Evolutionary conservation across 1,284 basidiomycete species (phyloP).

Genomic region (Malassezia caprae): DNA sequence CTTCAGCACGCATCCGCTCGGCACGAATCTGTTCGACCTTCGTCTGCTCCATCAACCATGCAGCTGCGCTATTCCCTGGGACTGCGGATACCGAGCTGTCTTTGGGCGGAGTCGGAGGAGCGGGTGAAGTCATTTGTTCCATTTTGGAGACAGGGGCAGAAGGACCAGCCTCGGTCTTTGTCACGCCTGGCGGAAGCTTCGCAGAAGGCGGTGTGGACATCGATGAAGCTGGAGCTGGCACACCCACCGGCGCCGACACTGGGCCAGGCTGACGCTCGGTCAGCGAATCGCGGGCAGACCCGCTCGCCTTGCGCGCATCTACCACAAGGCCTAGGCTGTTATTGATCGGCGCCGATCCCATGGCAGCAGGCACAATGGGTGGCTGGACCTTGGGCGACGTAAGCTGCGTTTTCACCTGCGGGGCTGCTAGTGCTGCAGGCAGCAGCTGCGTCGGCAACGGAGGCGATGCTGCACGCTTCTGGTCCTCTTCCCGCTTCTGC

Average conservation of each 20-base stretch:
- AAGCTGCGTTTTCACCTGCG: not conserved
- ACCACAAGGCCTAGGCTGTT: not conserved
- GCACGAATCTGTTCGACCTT: not conserved
- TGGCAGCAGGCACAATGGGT: not conserved
- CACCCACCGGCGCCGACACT: not conserved
- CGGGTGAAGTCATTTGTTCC: not conserved
- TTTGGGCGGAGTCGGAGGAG: not conserved
- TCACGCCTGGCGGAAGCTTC: not conserved
- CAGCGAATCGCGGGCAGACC: not conserved
- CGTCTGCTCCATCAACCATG: conserved; percentile 1
- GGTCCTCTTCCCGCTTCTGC: not conserved
- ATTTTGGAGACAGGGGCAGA: not conserved
- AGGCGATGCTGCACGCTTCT: not conserved
- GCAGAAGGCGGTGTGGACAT: not conserved
- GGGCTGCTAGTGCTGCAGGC: not conserved
- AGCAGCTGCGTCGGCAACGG: not conserved
- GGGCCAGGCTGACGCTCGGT: not conserved
- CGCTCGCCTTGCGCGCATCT: not conserved
- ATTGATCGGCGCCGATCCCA: not conserved
- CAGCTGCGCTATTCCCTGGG: not conserved
- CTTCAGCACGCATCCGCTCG: not conserved
- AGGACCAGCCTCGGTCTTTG: not conserved
- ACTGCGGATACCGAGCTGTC: not conserved
- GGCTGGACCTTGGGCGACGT: not conserved
- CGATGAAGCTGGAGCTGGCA: not conserved